These are phyloP conservation scores for Auriscalpium vulgare DNA, from an alignment of 768 basidiomycete genomes.

Conservation along the genomic window DNA sequence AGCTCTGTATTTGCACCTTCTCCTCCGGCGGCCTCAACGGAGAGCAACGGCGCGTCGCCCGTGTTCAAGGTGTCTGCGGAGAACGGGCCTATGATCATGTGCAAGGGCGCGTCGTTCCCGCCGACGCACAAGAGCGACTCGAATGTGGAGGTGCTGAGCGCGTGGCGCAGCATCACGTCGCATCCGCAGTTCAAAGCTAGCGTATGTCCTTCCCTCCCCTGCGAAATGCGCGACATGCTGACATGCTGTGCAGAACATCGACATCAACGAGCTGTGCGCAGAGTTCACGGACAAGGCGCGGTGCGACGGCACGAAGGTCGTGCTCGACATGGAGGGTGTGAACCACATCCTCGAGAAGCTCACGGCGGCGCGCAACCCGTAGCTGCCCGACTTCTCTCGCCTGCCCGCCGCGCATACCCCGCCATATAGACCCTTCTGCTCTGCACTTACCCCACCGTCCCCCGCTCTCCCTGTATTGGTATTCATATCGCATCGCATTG, in stretches of 20 bases:
- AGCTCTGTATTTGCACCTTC: slow-evolving; percentile 45
- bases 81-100: slow-evolving; percentile 50
- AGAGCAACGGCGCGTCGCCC: not conserved
- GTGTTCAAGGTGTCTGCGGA: slow-evolving; percentile 34
- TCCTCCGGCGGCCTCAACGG: slow-evolving; percentile 15
- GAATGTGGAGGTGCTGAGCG: slow-evolving; percentile 71
- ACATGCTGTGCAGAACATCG: slow-evolving; percentile 45
- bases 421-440: too few species aligned
- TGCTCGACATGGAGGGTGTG: slow-evolving; percentile 48
- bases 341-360: slow-evolving; percentile 36
- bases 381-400: not conserved
- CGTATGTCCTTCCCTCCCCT: slow-evolving; percentile 30
- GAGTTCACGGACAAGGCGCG: slow-evolving; percentile 78
- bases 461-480: too few species aligned
- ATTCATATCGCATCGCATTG: too few species aligned
- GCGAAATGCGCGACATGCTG: slow-evolving; percentile 1
- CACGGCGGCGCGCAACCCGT: slow-evolving; percentile 4
- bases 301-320: slow-evolving; percentile 80
- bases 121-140: slow-evolving; percentile 59
- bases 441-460: too few species aligned
- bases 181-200: slow-evolving; percentile 62
- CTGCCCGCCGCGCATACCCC: not conserved
- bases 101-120: slow-evolving; percentile 62
- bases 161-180: slow-evolving; percentile 70
- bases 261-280: slow-evolving; percentile 70